phyloP scores from a whole-genome alignment of 2,329 filamentous ascomycete genomes.

The Tolypocladium ophioglossoides region DNA sequence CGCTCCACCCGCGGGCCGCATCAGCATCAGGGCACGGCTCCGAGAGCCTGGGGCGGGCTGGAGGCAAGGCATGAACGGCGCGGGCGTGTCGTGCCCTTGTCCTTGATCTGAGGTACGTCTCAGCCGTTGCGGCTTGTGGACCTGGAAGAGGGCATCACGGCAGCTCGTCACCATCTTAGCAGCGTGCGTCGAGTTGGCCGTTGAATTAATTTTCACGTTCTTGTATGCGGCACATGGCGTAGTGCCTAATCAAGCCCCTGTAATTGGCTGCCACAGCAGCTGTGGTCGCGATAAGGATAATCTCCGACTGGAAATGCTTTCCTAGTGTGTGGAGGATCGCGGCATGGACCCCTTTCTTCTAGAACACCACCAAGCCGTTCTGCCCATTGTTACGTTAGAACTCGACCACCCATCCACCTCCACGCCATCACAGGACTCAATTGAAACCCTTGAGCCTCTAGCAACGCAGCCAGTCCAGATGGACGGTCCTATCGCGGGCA shows the following conservation, averaged over 20 bases:
- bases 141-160: neutral
- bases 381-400: neutral
- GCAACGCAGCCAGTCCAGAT: neutral
- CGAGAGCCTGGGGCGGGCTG: neutral
- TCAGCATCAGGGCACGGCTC: neutral
- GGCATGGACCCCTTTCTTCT: neutral
- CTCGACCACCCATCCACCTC: neutral
- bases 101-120: neutral
- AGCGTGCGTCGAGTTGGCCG: too few species aligned
- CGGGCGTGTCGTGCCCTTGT: too few species aligned
- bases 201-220: too few species aligned
- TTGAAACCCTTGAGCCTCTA: neutral
- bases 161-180: neutral
- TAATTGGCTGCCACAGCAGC: neutral
- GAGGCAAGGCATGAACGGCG: too few species aligned
- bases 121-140: neutral
- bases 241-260: too few species aligned
- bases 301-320: neutral
- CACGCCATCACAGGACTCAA: neutral
- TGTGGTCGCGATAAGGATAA: neutral
- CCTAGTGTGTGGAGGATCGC: neutral
- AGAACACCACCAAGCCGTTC: neutral
- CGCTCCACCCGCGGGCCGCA: too few species aligned
- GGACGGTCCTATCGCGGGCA: constrained; percentile 1
- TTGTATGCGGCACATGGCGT: too few species aligned